These are phyloP conservation scores for Camellia oleifera DNA, from an alignment of 179 eudicot species.

Conservation along the genomic window DNA sequence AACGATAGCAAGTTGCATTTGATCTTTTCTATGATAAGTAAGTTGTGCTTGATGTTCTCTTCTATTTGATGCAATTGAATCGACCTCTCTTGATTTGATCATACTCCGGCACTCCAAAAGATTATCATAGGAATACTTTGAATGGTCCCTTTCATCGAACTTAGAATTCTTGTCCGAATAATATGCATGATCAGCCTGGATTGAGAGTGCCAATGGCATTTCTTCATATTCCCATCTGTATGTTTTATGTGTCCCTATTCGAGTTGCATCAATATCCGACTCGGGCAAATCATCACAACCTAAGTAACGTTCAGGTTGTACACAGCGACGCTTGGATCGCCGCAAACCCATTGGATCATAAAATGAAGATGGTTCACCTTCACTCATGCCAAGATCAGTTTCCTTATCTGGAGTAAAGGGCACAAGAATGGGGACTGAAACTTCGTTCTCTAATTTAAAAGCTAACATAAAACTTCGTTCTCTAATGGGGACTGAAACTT, in stretches of 20 bases:
- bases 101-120: not conserved
- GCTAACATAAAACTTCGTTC: too few relatives aligned
- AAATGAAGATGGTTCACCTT: conserved; percentile 12
- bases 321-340: conserved; percentile 75
- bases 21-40: conserved; percentile 1
- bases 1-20: conserved; percentile 19
- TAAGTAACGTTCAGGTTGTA: conserved; percentile 79
- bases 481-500: too few relatives aligned
- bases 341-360: conserved; percentile 55
- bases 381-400: conserved; percentile 26
- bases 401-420: conserved; percentile 35
- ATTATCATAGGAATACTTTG: not conserved
- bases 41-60: not conserved
- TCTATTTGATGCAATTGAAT: not conserved
- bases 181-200: conserved; percentile 15
- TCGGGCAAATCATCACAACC: conserved; percentile 56
- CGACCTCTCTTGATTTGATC: not conserved
- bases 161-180: not conserved
- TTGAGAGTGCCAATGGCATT: conserved; percentile 16
- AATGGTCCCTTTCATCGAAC: not conserved
- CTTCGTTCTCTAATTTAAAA: conserved; percentile 58
- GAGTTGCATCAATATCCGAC: conserved; percentile 49
- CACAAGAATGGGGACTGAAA: conserved; percentile 44
- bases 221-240: conserved; percentile 48
- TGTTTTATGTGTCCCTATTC: conserved; percentile 63